Conservation (phyloP, 495 filamentous ascomycete species). For the Bacidia gigantensis region DNA sequence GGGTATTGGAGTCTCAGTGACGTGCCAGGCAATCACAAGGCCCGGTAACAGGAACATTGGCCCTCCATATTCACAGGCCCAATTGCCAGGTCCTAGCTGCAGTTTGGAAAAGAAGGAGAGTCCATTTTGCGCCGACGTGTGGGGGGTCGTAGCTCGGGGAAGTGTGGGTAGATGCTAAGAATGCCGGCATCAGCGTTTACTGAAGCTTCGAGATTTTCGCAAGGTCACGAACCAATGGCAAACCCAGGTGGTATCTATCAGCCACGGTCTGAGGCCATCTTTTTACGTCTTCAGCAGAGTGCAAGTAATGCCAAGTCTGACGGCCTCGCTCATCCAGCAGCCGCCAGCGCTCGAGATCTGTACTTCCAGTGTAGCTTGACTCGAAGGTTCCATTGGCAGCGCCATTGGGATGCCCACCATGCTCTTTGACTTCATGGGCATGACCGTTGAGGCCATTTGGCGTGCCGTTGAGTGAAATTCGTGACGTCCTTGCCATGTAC, state of each 20-base stretch:
- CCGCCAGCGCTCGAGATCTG: slow-evolving; percentile 74
- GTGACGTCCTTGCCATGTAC: too few species aligned
- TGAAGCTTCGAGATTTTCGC: background rate
- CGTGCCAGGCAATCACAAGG: slow-evolving; percentile 75
- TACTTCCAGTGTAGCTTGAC: slow-evolving; percentile 24
- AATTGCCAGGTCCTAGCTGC: slow-evolving; percentile 79
- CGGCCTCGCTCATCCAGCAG: slow-evolving; percentile 67
- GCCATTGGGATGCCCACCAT: slow-evolving; percentile 1
- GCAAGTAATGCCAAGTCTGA: slow-evolving; percentile 88
- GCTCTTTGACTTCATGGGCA: too few species aligned
- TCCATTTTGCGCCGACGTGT: slow-evolving; percentile 68
- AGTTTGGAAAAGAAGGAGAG: slow-evolving; percentile 81
- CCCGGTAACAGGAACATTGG: slow-evolving; percentile 79
- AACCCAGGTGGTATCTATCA: slow-evolving; percentile 72
- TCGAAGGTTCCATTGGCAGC: background rate
- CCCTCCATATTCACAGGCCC: slow-evolving; percentile 95
- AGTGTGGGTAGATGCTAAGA: slow-evolving; percentile 25
- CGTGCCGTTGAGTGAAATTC: too few species aligned
- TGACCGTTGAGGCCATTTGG: too few species aligned
- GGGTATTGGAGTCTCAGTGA: slow-evolving; percentile 79
- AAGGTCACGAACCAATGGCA: slow-evolving; percentile 42
- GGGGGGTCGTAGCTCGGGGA: slow-evolving; percentile 53
- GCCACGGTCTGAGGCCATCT: slow-evolving; percentile 74
- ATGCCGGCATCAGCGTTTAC: background rate
- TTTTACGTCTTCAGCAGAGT: slow-evolving; percentile 56